Base-by-base conservation (phyloP, 257 asterid species). In the Solanum etuberosum region DNA sequence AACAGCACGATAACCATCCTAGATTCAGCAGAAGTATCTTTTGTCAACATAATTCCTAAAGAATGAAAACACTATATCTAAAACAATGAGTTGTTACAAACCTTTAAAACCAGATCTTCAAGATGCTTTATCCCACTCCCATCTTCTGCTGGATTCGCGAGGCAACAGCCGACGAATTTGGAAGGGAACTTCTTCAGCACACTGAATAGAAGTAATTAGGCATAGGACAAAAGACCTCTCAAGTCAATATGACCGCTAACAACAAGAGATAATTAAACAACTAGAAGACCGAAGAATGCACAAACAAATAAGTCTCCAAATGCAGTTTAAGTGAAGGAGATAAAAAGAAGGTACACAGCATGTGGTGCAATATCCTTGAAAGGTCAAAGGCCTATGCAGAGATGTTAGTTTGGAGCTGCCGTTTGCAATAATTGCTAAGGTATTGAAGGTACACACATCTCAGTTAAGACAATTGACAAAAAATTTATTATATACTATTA, bases 1-100 rank as follows among this genome's bases (percentile, higher is more conserved):
- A 87, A 96, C 97, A 70, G 98, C 97, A 84, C 96, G 91, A 86
- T 95, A 96, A 46, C 97, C 98, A 90, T 94, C 98, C 99, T 95
- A 91, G 40, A 87, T 89, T 35, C 8, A 87, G 77, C 54, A 85
- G 14, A 70, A 16, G 6, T 29, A 76, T 86, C 68, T 88, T 13
- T 20, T 54, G 67, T 86, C 86, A 90, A 84, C 86, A 73, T 25
- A 27, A 78, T 72, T 25, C 25, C 48, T 7, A 51, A 40, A 67
- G 10, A 72, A 85, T 57, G 12, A 54, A 32, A 88, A 63, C 23
- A 82, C 27, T 18, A 42, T 13, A 83, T 73, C 65, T 16, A 84
- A 74, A 43, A 13, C 43, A 72, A 20, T 73, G 48, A 73, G 81
- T 21, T 35, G 63, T 67, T 82, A 25, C 67, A 9, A 73, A 95